Evolutionary conservation across 805 yeast species (phyloP).

Genomic region (Saccharomycopsis amapae): DNA sequence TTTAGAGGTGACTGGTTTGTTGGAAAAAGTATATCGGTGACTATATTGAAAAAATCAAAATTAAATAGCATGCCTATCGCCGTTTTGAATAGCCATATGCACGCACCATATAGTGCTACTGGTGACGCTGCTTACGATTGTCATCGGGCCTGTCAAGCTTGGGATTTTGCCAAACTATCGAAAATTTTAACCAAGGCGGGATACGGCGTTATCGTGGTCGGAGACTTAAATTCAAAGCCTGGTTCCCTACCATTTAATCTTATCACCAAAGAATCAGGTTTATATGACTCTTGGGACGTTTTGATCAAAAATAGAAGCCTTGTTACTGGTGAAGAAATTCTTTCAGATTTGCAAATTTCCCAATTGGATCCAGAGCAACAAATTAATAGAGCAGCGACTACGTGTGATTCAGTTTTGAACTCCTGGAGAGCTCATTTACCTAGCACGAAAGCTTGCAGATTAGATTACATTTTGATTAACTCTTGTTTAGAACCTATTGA

Average conservation of each 20-base stretch:
- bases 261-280: slow-evolving; percentile 62
- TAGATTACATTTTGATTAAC: slow-evolving; percentile 85
- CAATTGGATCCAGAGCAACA: slow-evolving; percentile 52
- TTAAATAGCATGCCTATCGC: slow-evolving; percentile 55
- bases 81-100: slow-evolving; percentile 88
- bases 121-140: slow-evolving; percentile 90
- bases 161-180: slow-evolving; percentile 79
- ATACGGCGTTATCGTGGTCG: slow-evolving; percentile 80
- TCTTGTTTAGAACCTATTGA: slow-evolving; percentile 37
- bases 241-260: slow-evolving; percentile 76
- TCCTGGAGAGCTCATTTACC: slow-evolving; percentile 64
- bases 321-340: slow-evolving; percentile 3
- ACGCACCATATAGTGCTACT: slow-evolving; percentile 78
- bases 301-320: slow-evolving; percentile 26
- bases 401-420: slow-evolving; percentile 82
- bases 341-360: slow-evolving; percentile 33
- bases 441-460: slow-evolving; percentile 69
- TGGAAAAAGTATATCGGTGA: slow-evolving; percentile 81
- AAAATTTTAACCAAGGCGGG: slow-evolving; percentile 61
- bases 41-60: slow-evolving; percentile 48
- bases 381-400: slow-evolving; percentile 66
- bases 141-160: slow-evolving; percentile 91
- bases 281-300: slow-evolving; percentile 74
- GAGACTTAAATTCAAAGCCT: slow-evolving; percentile 87
- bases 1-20: slow-evolving; percentile 97